Conservation (phyloP, 306 rosid species). For the Acacia crassicarpa region DNA sequence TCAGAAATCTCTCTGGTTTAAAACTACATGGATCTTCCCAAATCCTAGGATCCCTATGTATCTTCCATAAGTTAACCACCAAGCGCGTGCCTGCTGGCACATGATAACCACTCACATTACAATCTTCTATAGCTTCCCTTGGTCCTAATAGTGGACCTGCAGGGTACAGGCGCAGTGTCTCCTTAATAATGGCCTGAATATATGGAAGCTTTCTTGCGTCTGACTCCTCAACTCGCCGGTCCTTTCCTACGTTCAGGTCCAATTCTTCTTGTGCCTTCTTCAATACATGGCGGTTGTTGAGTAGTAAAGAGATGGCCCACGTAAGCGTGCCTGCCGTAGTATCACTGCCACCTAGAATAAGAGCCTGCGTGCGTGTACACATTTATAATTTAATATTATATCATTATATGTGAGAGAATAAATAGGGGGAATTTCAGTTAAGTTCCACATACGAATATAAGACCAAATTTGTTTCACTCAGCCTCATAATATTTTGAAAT, state of each 20-base stretch:
- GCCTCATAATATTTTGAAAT: too few species aligned
- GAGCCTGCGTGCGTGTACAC: conserved; percentile 22
- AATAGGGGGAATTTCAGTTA: too few species aligned
- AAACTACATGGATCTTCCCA: conserved; percentile 51
- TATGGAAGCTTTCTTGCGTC: conserved; percentile 43
- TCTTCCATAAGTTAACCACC: conserved; percentile 56
- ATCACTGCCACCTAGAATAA: conserved; percentile 60
- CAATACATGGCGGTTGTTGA: conserved; percentile 39
- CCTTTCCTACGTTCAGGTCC: conserved; percentile 47
- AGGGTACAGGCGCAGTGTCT: conserved; percentile 51
- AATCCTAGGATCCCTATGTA: conserved; percentile 60
- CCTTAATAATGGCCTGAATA: conserved; percentile 56
- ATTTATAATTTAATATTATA: too few species aligned
- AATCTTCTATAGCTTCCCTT: conserved; percentile 58
- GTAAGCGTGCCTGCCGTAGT: conserved; percentile 46
- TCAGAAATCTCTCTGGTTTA: conserved; percentile 52
- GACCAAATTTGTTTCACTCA: too few species aligned
- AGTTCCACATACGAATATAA: too few species aligned
- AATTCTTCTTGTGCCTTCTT: conserved; percentile 56
- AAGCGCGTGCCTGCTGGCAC: conserved; percentile 52
- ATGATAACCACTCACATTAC: conserved; percentile 43
- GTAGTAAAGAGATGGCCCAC: conserved; percentile 60
- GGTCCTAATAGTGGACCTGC: conserved; percentile 56
- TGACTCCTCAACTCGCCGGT: conserved; percentile 47
- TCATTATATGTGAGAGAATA: too few species aligned